A percentile compares a stretch with the other conserved stretches of the same genome.
Conservation (phyloP, 1,284 basidiomycete genomes). For the Acaromyces ingoldii region DNA sequence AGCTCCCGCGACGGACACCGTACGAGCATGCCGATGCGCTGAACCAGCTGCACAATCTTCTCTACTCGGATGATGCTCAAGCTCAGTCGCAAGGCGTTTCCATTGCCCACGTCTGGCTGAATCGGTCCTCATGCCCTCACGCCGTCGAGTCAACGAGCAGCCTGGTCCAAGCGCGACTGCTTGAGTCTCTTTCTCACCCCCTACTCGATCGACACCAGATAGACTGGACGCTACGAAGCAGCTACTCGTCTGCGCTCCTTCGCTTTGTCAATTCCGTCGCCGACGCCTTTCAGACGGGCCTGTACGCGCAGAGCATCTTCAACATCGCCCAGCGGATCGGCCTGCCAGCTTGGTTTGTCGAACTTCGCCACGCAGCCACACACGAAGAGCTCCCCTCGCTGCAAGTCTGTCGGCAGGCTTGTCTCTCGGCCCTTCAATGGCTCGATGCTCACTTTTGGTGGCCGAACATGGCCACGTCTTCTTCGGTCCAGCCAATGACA, state of each 20-base stretch:
- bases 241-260: conserved; percentile 35
- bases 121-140: conserved; percentile 40
- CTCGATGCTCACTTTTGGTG: conserved; percentile 35
- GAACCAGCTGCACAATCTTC: conserved; percentile 1
- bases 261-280: conserved; percentile 74
- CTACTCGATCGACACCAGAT: conserved; percentile 7
- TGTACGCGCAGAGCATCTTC: conserved; percentile 74
- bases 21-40: background rate
- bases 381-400: conserved; percentile 91
- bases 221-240: conserved; percentile 22
- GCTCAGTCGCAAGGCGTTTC: conserved; percentile 5
- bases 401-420: conserved; percentile 69
- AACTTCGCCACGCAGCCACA: conserved; percentile 86
- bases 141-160: conserved; percentile 44
- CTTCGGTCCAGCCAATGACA: background rate
- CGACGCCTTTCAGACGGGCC: conserved; percentile 81
- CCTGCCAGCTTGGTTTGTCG: conserved; percentile 84
- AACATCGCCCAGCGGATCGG: conserved; percentile 80
- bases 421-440: conserved; percentile 52
- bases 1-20: conserved; percentile 6
- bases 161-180: conserved; percentile 30
- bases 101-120: conserved; percentile 40
- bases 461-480: conserved; percentile 20
- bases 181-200: conserved; percentile 19
- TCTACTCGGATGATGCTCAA: background rate